These are phyloP conservation scores for Silene noctiflora DNA, from an alignment of 179 eudicot species.

Conservation along the genomic window DNA sequence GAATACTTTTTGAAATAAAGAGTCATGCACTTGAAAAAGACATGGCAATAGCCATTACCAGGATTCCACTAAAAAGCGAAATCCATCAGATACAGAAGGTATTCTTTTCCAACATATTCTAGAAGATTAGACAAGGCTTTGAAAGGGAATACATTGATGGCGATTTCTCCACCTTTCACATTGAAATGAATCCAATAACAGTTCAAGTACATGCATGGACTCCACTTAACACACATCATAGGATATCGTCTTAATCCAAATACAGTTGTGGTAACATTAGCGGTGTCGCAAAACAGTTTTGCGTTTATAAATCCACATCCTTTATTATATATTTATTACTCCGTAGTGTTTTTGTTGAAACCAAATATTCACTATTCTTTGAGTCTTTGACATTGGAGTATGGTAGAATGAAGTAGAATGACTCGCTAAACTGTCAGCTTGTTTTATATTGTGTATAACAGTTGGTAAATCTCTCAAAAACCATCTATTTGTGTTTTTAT, in stretches of 20 bases:
- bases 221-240: background rate
- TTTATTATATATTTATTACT: background rate
- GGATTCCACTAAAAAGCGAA: constrained; percentile 11
- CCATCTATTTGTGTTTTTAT: too few relatives aligned
- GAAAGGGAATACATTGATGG: background rate
- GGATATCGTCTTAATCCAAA: background rate
- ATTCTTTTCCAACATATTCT: background rate
- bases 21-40: constrained; percentile 24
- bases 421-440: too few relatives aligned
- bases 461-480: too few relatives aligned
- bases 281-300: background rate
- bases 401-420: too few relatives aligned
- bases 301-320: background rate
- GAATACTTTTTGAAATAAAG: constrained; percentile 19
- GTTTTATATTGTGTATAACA: too few relatives aligned
- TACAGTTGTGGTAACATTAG: background rate
- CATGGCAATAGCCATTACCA: constrained; percentile 1
- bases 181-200: constrained; percentile 13
- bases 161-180: constrained; percentile 8
- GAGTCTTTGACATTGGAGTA: too few relatives aligned
- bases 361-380: background rate
- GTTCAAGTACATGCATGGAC: constrained; percentile 4
- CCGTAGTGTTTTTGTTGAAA: background rate
- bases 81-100: constrained; percentile 3
- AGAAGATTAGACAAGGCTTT: constrained; percentile 3